Evolutionary conservation across 2,329 filamentous ascomycete genomes (phyloP), one percentile per base, ranked within the genome.

Genomic region (Neurospora crassa): DNA sequence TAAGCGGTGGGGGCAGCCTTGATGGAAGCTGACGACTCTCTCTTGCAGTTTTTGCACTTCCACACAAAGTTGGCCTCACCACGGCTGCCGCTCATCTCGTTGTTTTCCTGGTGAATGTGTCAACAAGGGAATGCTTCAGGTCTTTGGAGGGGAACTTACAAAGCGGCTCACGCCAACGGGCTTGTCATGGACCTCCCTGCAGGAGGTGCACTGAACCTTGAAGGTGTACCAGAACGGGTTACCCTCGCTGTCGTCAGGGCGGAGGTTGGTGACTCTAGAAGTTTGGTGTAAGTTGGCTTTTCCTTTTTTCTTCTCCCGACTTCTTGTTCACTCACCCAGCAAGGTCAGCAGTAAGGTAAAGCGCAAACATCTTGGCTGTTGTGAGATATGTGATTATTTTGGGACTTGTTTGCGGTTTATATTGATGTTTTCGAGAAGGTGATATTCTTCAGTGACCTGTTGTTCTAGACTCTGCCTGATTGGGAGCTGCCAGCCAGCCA

Each of bases 31-130:
- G 94, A 94, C 20, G 93, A 93, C 80, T 96, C 92, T 80, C 92
- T 87, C 92, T 96, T 96, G 90, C 96, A 99, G 79, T 96, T 95
- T 82, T 96, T 97, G 87, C 96, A 99, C 81, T 90, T 94, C 95
- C 96, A 99, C n/a, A 99, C 96, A 81, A 99, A 99, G 82, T 98
- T 98, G 73, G 96, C 96, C 81, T 98, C 94, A 75, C 96, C 96
- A 78, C 93, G 89, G 80, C 94, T 97, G 43, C 94, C 94, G 74
- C 93, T 96, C 80, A 97, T 90, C 75, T 97, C 94, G 79, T 96
- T 94, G 78, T 85, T 87, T 79, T 98, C 95, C 93, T 97, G 74
- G 11, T 5, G 10, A 20, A 29, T 29, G 20, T 68, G 18, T 40
- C 14, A 42, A 42, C 20, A 43, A 24, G 24, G 8, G 20, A 71